Evolutionary conservation across 2,329 filamentous ascomycete genomes (phyloP).

Genomic region (Scopulariopsis brevicaulis): DNA sequence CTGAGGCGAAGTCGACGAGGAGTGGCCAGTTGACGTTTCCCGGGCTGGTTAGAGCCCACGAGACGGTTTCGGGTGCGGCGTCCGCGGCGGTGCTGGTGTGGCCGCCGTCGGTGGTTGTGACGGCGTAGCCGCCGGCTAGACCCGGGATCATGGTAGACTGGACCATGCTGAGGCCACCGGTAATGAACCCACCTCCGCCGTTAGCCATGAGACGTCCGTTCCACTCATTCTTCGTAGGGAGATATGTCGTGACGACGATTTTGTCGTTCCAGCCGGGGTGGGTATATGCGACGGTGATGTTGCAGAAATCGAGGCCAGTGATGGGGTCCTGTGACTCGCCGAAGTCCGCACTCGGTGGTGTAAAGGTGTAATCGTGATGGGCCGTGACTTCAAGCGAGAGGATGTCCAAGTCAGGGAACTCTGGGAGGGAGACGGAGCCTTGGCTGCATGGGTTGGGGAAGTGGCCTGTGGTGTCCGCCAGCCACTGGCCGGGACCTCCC

Average conservation of each 20-base stretch:
- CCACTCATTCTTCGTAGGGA: constrained; percentile 3
- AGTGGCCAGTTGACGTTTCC: constrained; percentile 10
- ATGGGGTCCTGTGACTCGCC: neutral
- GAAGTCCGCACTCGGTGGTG: no score
- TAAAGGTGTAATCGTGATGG: no score
- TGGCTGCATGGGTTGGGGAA: no score
- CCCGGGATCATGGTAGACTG: no score
- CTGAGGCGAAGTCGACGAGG: constrained; percentile 19
- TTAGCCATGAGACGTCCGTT: constrained; percentile 8
- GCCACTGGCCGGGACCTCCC: no score
- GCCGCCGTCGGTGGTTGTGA: constrained; percentile 13
- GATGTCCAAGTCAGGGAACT: constrained; percentile 5
- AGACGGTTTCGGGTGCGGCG: constrained; percentile 5
- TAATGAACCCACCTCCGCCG: constrained; percentile 9
- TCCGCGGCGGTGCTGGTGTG: neutral
- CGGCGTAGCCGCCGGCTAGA: constrained; percentile 8
- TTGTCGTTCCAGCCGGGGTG: constrained; percentile 5
- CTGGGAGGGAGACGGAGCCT: no score
- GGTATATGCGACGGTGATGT: constrained; percentile 8
- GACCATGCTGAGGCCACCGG: neutral
- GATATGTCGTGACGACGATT: neutral
- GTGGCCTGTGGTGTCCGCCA: no score
- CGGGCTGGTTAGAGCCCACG: constrained; percentile 2
- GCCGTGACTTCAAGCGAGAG: constrained; percentile 5
- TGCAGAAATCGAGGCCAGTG: constrained; percentile 7